phyloP scores from a whole-genome alignment of 176 grass and related monocot species.

The Eleusine coracana region DNA sequence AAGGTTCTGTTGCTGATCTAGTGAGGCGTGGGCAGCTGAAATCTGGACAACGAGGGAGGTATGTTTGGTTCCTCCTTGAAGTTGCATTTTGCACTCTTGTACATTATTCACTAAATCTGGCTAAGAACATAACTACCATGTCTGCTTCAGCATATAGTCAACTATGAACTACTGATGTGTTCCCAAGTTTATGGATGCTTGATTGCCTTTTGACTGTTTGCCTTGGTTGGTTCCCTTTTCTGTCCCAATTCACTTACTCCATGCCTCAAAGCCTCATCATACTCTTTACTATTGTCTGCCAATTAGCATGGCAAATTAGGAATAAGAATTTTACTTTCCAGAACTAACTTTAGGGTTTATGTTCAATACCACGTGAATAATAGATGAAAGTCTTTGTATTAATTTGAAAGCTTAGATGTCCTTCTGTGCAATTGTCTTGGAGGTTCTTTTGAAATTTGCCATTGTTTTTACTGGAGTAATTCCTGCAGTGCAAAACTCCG shows the following conservation, averaged over 20 bases:
- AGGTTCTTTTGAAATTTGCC: constrained; percentile 12
- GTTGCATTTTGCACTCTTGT: constrained; percentile 33
- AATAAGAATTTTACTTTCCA: constrained; percentile 12
- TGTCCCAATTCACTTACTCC: constrained; percentile 28
- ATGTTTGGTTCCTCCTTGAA: constrained; percentile 49
- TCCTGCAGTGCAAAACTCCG: constrained; percentile 68
- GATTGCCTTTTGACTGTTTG: not conserved
- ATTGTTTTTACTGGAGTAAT: constrained; percentile 34
- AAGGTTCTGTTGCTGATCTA: constrained; percentile 91
- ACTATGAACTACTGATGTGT: not conserved
- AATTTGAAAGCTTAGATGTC: not conserved
- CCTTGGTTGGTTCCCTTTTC: not conserved
- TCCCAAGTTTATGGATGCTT: not conserved
- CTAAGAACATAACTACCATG: not conserved
- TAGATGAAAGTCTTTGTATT: not conserved
- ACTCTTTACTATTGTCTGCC: constrained; percentile 2
- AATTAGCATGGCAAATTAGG: not conserved
- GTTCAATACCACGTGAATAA: constrained; percentile 13
- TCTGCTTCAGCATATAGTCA: not conserved
- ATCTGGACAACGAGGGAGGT: constrained; percentile 80
- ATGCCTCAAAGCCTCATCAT: constrained; percentile 17
- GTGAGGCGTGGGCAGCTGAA: constrained; percentile 94
- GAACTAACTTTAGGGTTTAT: not conserved
- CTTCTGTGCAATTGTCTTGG: not conserved
- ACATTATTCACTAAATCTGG: not conserved